These are phyloP conservation scores for Colletotrichum tropicale DNA, from an alignment of 2,329 filamentous ascomycete species.

Conservation along the genomic window DNA sequence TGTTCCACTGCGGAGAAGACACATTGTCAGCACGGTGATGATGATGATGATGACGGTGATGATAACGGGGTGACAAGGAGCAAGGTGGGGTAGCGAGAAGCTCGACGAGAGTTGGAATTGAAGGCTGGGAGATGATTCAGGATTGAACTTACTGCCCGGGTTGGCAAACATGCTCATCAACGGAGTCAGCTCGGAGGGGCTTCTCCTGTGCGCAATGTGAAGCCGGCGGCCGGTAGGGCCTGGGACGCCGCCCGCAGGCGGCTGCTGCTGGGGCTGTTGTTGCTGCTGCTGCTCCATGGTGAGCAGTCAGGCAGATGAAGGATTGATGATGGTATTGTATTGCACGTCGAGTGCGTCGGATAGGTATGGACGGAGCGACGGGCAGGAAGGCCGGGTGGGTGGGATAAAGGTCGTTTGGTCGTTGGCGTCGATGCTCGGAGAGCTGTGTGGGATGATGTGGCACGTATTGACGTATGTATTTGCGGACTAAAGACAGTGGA, in stretches of 20 bases:
- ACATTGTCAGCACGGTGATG: constrained; percentile 24
- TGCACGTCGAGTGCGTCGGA: constrained; percentile 48
- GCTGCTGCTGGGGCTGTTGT: constrained; percentile 46
- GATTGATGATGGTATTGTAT: constrained; percentile 27
- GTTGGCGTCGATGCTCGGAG: constrained; percentile 1
- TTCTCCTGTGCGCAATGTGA: constrained; percentile 96
- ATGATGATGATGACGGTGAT: background rate
- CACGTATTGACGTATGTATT: constrained; percentile 21
- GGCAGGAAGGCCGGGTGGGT: background rate
- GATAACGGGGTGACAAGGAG: background rate
- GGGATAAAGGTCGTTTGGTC: constrained; percentile 20
- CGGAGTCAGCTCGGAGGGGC: constrained; percentile 95
- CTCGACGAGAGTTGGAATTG: background rate
- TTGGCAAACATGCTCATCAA: constrained; percentile 90
- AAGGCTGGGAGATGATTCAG: constrained; percentile 1
- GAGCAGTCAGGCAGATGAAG: constrained; percentile 40
- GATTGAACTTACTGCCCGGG: constrained; percentile 63
- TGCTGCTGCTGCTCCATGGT: constrained; percentile 60
- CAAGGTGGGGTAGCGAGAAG: background rate
- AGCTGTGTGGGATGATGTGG: constrained; percentile 21
- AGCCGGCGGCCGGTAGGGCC: constrained; percentile 87
- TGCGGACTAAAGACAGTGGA: constrained; percentile 22
- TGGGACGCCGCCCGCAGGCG: constrained; percentile 60
- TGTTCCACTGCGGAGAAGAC: constrained; percentile 77
- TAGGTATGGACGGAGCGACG: background rate